A percentile compares a stretch with the other conserved stretches of the same genome.
Evolutionary conservation across 2,329 filamentous ascomycete genomes (phyloP).

Genomic region (Ceratocystis alfenasii): DNA sequence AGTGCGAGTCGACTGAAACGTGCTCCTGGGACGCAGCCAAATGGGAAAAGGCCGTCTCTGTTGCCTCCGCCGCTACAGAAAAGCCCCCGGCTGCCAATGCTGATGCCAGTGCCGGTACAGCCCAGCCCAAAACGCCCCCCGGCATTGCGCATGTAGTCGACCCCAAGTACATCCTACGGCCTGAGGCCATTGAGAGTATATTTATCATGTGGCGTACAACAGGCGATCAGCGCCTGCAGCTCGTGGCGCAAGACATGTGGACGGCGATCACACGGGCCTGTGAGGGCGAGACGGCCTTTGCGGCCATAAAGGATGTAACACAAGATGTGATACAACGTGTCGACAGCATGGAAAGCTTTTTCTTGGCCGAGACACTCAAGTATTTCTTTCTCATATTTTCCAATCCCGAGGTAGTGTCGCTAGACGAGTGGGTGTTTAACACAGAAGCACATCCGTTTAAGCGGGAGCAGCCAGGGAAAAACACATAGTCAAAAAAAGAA

Average conservation of each 20-base stretch:
- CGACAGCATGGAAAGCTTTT: slow-evolving; percentile 45
- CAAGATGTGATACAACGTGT: slow-evolving; percentile 25
- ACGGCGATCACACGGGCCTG: slow-evolving; percentile 49
- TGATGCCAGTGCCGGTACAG: neutral
- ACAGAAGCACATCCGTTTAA: slow-evolving; percentile 44
- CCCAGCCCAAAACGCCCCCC: slow-evolving; percentile 31
- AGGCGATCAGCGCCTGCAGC: slow-evolving; percentile 51
- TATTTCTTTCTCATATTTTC: slow-evolving; percentile 54
- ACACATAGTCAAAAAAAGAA: no score
- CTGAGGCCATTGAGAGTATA: slow-evolving; percentile 70
- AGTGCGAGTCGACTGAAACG: slow-evolving; percentile 28
- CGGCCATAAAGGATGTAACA: slow-evolving; percentile 52
- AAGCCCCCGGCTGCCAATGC: neutral
- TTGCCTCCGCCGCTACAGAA: slow-evolving; percentile 25
- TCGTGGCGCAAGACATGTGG: slow-evolving; percentile 67
- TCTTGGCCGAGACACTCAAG: slow-evolving; percentile 57
- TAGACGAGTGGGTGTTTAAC: slow-evolving; percentile 52
- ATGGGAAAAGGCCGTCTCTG: slow-evolving; percentile 27
- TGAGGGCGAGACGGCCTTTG: slow-evolving; percentile 49
- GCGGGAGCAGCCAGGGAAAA: slow-evolving; percentile 25
- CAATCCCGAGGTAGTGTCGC: slow-evolving; percentile 44
- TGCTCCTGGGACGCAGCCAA: slow-evolving; percentile 29
- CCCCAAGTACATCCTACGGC: slow-evolving; percentile 52
- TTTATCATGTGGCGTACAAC: slow-evolving; percentile 68
- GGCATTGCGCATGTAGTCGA: slow-evolving; percentile 47